These are phyloP conservation scores for Stentor coeruleus DNA, from an alignment of 73 alveolate species.

Conservation along the genomic window DNA sequence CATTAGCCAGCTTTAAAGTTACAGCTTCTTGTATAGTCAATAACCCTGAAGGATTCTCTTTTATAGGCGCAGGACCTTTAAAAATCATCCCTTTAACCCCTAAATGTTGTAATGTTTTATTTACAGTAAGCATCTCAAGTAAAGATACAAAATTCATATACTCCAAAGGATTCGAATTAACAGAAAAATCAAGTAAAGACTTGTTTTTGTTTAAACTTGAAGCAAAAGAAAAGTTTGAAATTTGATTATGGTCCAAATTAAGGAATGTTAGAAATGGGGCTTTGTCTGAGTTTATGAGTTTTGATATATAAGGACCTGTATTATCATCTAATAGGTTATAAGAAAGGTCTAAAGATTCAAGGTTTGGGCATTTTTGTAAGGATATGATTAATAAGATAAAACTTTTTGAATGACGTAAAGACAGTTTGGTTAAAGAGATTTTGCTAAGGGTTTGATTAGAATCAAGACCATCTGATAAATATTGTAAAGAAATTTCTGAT, in stretches of 20 bases:
- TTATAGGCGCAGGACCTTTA: slow-evolving; percentile 1
- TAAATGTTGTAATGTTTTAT: not conserved
- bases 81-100: not conserved
- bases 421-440: not conserved
- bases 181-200: not conserved
- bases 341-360: not conserved
- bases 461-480: not conserved
- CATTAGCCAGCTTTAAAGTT: not conserved
- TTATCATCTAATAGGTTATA: not conserved
- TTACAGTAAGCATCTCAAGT: not conserved
- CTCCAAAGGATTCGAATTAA: not conserved
- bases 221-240: not conserved
- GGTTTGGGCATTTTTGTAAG: not conserved
- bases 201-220: too few species aligned
- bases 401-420: not conserved
- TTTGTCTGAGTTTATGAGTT: not conserved
- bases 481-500: not conserved
- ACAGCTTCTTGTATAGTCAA: not conserved
- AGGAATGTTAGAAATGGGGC: not conserved
- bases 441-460: not conserved
- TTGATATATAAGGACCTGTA: not conserved
- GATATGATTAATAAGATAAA: not conserved
- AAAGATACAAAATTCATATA: not conserved
- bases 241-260: not conserved
- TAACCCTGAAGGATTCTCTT: not conserved